Base-by-base conservation (phyloP, 495 filamentous ascomycete species). In the Aspergillus leporis region DNA sequence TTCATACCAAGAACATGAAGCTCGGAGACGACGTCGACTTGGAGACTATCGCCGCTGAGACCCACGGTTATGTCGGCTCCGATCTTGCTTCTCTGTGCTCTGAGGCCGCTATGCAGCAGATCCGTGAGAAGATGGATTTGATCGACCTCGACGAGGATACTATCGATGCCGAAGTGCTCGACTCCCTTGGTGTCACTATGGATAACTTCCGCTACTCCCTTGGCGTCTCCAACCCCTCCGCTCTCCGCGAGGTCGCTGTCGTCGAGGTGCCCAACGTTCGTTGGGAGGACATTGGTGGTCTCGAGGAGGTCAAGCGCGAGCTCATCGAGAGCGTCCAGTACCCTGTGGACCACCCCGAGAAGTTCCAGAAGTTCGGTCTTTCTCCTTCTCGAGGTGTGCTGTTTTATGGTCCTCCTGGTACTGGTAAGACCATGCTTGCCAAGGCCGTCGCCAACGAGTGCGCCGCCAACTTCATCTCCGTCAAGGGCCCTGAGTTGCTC, bases 1-100 rank as follows among this genome's bases (percentile, higher is more conserved):
- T 98, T 63, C 94, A 98, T 81, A 98, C 95, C 66, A 98, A 98
- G 87, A 98, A 98, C 85, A 98, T 98, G 94, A 98, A 98, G 83
- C 85, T 98, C 30, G 92, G 80, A 49, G 95, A 97, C 47, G 94
- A 98, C 71, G 94, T 98, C 43, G 94, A 98, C 70, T 87, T 98
- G 21, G 92, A 96, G 81, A 86, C 91, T 66, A 97, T 98, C 68
- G 95, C 94, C 38, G 87, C 95, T 38, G 95, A 98, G 82, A 98
- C 94, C 51, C 94, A 98, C 79, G 94, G 94, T 80, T 98, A 97
- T 66, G 94, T 98, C 72, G 94, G 94, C 78, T 98, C 94, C 36
- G 94, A 98, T 88, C 78, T 98, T 71, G 94, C 94, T 40, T 96
- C 94, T n/a, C 89, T 98, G 57, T 98, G 94, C 80, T 98, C 94